Conservation (phyloP, 2,329 filamentous ascomycete species). For the Xylariales sp. region DNA sequence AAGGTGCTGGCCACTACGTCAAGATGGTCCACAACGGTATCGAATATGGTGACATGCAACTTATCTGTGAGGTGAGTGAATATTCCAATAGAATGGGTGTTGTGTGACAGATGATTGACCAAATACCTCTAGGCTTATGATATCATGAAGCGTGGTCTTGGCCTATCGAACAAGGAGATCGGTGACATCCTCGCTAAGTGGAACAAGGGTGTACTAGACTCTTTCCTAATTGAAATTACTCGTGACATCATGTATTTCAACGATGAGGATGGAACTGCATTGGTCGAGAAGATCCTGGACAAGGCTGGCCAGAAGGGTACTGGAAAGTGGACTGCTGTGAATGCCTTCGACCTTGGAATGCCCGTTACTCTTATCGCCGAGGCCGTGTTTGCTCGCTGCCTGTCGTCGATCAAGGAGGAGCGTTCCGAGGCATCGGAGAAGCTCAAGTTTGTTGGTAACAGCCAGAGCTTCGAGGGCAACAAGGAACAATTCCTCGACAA, state of each 20-base stretch:
- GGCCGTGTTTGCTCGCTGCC: slow-evolving; percentile 93
- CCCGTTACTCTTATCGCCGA: slow-evolving; percentile 98
- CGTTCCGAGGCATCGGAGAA: slow-evolving; percentile 83
- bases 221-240: slow-evolving; percentile 99
- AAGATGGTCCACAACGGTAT: slow-evolving; percentile 99
- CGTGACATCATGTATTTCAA: slow-evolving; percentile 99
- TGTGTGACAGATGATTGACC: slow-evolving; percentile 21
- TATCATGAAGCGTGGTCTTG: slow-evolving; percentile 98
- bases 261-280: slow-evolving; percentile 88
- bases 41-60: slow-evolving; percentile 99
- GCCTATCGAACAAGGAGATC: slow-evolving; percentile 91
- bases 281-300: slow-evolving; percentile 99
- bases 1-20: slow-evolving; percentile 99
- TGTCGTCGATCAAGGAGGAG: slow-evolving; percentile 95
- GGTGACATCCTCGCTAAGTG: slow-evolving; percentile 93
- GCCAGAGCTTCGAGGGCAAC: slow-evolving; percentile 86
- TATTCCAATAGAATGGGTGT: background rate
- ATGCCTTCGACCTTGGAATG: slow-evolving; percentile 97
- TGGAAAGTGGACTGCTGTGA: slow-evolving; percentile 99
- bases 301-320: slow-evolving; percentile 99
- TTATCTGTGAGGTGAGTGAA: slow-evolving; percentile 92
- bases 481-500: slow-evolving; percentile 94
- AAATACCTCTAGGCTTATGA: slow-evolving; percentile 82
- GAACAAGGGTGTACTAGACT: slow-evolving; percentile 99
- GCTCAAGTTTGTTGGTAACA: slow-evolving; percentile 79